A percentile compares a stretch with the other conserved stretches of the same genome.
Evolutionary conservation across 2,329 filamentous ascomycete genomes (phyloP).

Genomic region (Didymella pomorum): DNA sequence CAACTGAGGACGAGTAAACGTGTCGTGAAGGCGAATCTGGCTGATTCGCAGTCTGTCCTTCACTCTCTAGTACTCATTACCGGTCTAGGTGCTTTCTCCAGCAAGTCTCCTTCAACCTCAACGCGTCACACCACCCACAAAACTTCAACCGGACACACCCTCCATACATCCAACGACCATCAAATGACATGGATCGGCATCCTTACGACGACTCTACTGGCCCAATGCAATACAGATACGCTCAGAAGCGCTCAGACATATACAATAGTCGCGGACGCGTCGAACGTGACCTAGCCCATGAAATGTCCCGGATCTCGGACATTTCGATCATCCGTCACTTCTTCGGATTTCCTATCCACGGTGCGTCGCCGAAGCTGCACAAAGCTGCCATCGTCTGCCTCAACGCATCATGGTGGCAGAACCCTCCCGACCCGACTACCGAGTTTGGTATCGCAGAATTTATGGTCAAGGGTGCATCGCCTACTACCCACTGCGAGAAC

Average conservation of each 20-base stretch:
- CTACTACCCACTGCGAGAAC: constrained; percentile 12
- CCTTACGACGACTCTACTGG: not conserved
- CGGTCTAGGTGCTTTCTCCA: too few species aligned
- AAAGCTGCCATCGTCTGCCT: constrained; percentile 19
- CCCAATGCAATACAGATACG: not conserved
- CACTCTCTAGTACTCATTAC: too few species aligned
- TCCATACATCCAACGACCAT: not conserved
- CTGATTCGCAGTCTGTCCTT: too few species aligned
- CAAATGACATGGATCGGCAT: not conserved
- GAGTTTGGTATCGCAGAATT: constrained; percentile 31
- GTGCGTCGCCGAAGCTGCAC: not conserved
- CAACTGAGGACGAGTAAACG: too few species aligned
- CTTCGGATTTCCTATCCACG: not conserved
- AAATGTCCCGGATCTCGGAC: not conserved
- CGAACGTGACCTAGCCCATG: not conserved
- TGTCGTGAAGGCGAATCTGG: too few species aligned
- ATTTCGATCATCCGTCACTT: not conserved
- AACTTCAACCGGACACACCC: too few species aligned
- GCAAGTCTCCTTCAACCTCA: too few species aligned
- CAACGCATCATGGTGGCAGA: constrained; percentile 30
- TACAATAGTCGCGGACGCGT: not conserved
- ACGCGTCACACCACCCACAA: too few species aligned
- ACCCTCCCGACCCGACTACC: constrained; percentile 24
- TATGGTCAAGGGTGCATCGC: constrained; percentile 1
- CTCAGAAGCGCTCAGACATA: not conserved